Evolutionary conservation across 805 yeast species (phyloP).

Genomic region (Metschnikowia borealis): DNA sequence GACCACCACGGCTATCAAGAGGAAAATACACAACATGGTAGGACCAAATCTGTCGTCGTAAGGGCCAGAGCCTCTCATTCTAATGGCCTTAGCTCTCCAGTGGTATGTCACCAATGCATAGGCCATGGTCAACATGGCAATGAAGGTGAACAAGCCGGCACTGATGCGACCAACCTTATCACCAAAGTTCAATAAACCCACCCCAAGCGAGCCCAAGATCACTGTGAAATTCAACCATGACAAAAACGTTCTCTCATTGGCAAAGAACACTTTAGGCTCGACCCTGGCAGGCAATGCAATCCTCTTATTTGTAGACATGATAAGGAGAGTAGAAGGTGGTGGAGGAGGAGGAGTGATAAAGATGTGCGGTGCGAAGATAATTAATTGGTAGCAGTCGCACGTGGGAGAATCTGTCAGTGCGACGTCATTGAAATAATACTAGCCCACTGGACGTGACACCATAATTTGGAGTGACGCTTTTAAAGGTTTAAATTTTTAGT

Average conservation of each 20-base stretch:
- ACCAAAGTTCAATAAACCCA: constrained; percentile 94
- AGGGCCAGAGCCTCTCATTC: constrained; percentile 98
- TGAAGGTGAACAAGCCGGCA: constrained; percentile 90
- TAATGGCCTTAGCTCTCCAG: constrained; percentile 99
- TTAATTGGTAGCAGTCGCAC: constrained; percentile 8
- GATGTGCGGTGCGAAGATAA: constrained; percentile 4
- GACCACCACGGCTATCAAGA: constrained; percentile 87
- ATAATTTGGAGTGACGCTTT: too few species aligned
- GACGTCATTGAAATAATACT: neutral
- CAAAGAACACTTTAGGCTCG: constrained; percentile 98
- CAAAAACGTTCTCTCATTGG: constrained; percentile 96
- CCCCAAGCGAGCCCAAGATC: constrained; percentile 92
- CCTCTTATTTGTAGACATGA: constrained; percentile 53
- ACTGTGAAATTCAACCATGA: constrained; percentile 99
- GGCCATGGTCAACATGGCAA: constrained; percentile 97
- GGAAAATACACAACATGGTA: constrained; percentile 91
- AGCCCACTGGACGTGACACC: too few species aligned
- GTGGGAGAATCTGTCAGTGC: constrained; percentile 5
- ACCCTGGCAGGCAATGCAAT: constrained; percentile 97
- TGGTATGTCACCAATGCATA: constrained; percentile 95
- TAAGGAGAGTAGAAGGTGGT: neutral
- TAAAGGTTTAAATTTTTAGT: too few species aligned
- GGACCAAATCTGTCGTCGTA: constrained; percentile 99
- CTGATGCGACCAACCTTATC: constrained; percentile 88
- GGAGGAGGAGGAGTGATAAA: neutral